Conservation (phyloP, 441 rosid species). For the Bruguiera hainesii region DNA sequence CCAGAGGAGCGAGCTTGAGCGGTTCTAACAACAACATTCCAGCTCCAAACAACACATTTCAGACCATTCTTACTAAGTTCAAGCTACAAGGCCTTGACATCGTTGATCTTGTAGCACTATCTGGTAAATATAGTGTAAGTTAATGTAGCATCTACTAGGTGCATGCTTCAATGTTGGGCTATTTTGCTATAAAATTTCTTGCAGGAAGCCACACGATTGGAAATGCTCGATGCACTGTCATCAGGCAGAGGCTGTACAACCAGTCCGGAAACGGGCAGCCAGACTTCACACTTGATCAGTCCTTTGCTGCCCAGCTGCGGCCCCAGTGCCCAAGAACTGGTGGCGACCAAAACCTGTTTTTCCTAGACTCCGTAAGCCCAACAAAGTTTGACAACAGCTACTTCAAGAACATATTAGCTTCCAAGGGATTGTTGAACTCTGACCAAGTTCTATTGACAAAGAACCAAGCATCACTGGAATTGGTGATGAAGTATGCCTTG, state of each 20-base stretch:
- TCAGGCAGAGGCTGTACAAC: conserved; percentile 93
- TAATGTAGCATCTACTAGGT: too few relatives aligned
- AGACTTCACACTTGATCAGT: conserved; percentile 55
- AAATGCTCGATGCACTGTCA: conserved; percentile 75
- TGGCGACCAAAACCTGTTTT: conserved; percentile 79
- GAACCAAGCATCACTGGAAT: conserved; percentile 46
- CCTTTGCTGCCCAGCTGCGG: conserved; percentile 60
- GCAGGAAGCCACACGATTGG: conserved; percentile 96
- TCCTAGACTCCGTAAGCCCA: conserved; percentile 58
- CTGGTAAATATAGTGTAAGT: conserved; percentile 41
- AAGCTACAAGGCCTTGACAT: conserved; percentile 61
- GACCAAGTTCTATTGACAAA: conserved; percentile 70
- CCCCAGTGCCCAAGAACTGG: conserved; percentile 65
- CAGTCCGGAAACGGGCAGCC: conserved; percentile 76
- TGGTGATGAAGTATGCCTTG: conserved; percentile 68
- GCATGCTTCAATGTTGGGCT: not conserved
- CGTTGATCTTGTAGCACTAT: conserved; percentile 82
- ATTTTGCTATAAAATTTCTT: not conserved
- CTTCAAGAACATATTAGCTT: conserved; percentile 65
- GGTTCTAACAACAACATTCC: conserved; percentile 89
- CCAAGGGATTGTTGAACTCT: conserved; percentile 69
- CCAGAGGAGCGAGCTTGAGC: conserved; percentile 73
- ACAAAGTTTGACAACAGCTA: conserved; percentile 69
- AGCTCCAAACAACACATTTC: conserved; percentile 84
- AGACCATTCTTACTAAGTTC: conserved; percentile 70